These are phyloP conservation scores for Exophiala lecanii-corni DNA, from an alignment of 2,329 filamentous ascomycete genomes.

Conservation along the genomic window DNA sequence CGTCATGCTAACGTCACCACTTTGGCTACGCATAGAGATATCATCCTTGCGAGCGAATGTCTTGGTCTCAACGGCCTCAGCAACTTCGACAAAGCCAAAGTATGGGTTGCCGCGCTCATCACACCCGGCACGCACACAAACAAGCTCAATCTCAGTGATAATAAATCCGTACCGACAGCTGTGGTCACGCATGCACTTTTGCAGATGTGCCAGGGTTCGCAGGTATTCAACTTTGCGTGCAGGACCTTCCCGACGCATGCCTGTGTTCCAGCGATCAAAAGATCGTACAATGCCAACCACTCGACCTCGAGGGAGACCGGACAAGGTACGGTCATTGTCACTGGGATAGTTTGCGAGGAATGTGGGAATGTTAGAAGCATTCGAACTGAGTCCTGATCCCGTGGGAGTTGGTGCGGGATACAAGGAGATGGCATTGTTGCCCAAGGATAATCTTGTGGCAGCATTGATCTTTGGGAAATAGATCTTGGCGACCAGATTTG, in stretches of 20 bases:
- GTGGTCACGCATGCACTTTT: slow-evolving; percentile 90
- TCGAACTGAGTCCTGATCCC: slow-evolving; percentile 32
- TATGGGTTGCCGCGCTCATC: slow-evolving; percentile 63
- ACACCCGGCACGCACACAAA: slow-evolving; percentile 76
- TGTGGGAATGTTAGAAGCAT: slow-evolving; percentile 44
- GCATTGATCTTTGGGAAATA: slow-evolving; percentile 85
- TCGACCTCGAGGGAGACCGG: slow-evolving; percentile 53
- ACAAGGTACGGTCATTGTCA: slow-evolving; percentile 45
- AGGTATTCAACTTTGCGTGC: slow-evolving; percentile 86
- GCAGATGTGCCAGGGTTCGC: slow-evolving; percentile 76
- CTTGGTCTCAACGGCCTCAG: slow-evolving; percentile 52
- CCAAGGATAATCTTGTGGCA: slow-evolving; percentile 71
- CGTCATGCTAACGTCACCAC: slow-evolving; percentile 44
- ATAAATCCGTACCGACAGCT: slow-evolving; percentile 93
- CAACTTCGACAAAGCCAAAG: slow-evolving; percentile 84
- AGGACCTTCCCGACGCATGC: slow-evolving; percentile 81
- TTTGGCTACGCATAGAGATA: slow-evolving; percentile 3
- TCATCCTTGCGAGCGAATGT: slow-evolving; percentile 30
- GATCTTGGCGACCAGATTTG: slow-evolving; percentile 69
- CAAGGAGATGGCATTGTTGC: slow-evolving; percentile 53
- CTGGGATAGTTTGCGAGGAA: slow-evolving; percentile 52
- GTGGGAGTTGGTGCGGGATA: slow-evolving; percentile 35
- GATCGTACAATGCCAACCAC: slow-evolving; percentile 83
- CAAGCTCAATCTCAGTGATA: slow-evolving; percentile 90
- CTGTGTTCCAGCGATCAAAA: slow-evolving; percentile 92